phyloP scores from a whole-genome alignment of 768 basidiomycete species.

The Russula vinacea region DNA sequence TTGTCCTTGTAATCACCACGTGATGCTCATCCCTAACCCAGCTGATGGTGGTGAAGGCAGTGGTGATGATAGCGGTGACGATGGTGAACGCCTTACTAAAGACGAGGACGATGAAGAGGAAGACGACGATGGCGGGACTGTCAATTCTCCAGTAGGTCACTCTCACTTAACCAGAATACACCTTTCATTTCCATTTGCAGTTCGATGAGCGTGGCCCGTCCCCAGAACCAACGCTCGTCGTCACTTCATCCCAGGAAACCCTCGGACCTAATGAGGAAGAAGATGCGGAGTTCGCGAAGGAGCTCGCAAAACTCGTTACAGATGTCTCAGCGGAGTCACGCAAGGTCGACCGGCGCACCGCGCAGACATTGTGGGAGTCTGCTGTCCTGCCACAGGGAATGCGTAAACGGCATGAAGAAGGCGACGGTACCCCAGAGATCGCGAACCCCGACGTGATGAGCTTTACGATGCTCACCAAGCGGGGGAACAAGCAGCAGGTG shows the following conservation, averaged over 20 bases:
- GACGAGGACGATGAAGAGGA: conserved; percentile 72
- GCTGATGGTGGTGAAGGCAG: conserved; percentile 49
- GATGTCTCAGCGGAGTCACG: conserved; percentile 80
- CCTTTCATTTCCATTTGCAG: conserved; percentile 36
- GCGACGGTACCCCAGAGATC: conserved; percentile 47
- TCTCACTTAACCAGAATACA: neutral
- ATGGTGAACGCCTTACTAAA: conserved; percentile 42
- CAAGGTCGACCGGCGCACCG: conserved; percentile 86
- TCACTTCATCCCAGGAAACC: conserved; percentile 67
- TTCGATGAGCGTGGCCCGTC: conserved; percentile 70
- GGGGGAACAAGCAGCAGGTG: conserved; percentile 90
- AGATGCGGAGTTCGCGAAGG: conserved; percentile 91
- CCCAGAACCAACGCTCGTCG: conserved; percentile 69
- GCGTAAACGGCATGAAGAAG: conserved; percentile 67
- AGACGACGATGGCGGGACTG: conserved; percentile 44
- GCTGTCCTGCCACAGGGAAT: conserved; percentile 66
- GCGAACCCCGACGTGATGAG: conserved; percentile 61
- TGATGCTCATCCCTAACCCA: conserved; percentile 26
- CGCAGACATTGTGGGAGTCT: conserved; percentile 84
- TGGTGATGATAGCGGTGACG: conserved; percentile 53
- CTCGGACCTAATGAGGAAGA: conserved; percentile 85
- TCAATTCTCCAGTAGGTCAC: conserved; percentile 53
- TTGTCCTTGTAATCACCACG: conserved; percentile 6
- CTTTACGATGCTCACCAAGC: conserved; percentile 90
- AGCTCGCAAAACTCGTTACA: conserved; percentile 91